A percentile compares a stretch with the other conserved stretches of the same genome.
Evolutionary conservation across 805 yeast species (phyloP).

Genomic region (Yamadazyma philogaea): DNA sequence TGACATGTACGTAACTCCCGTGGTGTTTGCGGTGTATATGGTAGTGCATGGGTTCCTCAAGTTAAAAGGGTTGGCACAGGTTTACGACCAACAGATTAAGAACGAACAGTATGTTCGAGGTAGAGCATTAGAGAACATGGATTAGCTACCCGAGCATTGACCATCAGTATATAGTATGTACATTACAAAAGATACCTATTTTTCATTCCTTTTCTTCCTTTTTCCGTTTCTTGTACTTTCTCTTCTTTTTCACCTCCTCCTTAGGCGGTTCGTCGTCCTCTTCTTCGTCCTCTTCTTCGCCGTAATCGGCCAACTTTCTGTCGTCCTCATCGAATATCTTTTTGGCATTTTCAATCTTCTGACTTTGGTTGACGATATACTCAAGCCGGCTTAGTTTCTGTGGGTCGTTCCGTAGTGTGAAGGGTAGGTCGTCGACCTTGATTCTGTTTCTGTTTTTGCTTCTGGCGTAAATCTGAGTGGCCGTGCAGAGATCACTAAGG

Average conservation of each 20-base stretch:
- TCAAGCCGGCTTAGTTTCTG: conserved; percentile 39
- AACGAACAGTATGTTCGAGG: conserved; percentile 58
- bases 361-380: conserved; percentile 38
- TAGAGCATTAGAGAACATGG: conserved; percentile 47
- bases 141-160: conserved; percentile 6
- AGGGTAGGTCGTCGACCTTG: conserved; percentile 42
- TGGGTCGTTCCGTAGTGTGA: conserved; percentile 41
- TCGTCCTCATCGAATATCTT: conserved; percentile 38
- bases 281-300: conserved; percentile 10
- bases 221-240: conserved; percentile 9
- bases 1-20: conserved; percentile 14
- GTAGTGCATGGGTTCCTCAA: conserved; percentile 13
- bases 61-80: conserved; percentile 12
- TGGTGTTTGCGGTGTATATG: conserved; percentile 12
- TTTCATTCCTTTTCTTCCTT: conserved; percentile 4
- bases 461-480: conserved; percentile 30
- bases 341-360: conserved; percentile 37
- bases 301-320: conserved; percentile 12
- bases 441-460: conserved; percentile 38
- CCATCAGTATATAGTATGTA: neutral
- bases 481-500: conserved; percentile 33
- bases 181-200: neutral
- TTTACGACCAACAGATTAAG: conserved; percentile 46
- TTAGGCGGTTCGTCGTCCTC: conserved; percentile 4
- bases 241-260: conserved; percentile 7